Evolutionary conservation across 768 basidiomycete species (phyloP), one percentile per base, ranked within the genome.

Genomic region (Tubosaeta brunneosetosa): DNA sequence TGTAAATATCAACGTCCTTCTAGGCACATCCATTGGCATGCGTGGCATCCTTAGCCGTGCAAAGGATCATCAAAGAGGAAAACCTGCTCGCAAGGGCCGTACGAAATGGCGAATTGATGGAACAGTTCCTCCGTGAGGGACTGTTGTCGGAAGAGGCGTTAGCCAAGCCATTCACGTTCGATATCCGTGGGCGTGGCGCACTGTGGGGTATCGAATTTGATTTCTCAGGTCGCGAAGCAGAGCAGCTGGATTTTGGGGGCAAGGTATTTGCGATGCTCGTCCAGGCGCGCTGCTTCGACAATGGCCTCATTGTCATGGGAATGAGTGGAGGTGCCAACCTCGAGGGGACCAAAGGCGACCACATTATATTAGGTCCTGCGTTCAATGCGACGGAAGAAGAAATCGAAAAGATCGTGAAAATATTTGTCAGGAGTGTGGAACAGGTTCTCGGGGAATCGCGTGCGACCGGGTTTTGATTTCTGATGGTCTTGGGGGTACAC

Each of bases 191-290:
- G 10, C 82, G 82, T 17, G 93, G 92, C 32, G 78, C 83, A 27
- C 91, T 93, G 72, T 92, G 87, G 86, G 86, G 75, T 22, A 71
- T 94, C 49, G 91, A 94, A 64, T 92, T 91, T 56, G 88, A 91
- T 59, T 83, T 88, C 56, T 74, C 75, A 5, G 66, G 64, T 14
- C 62, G 68, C 12, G 72, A 75, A 50, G 76, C 73, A 10, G 52
- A 67, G 34, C 66, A 66, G n/a, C 47, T 81, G 16, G 72, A 82
- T 53, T 76, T 87, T 53, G 74, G 75, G 57, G 78, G 75, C 3
- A 55, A 77, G 44, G 65, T 67, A 33, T 88, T 92, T 60, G 88
- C 82, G 16, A 80, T 84, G 69, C 73, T 80, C 19, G 77, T 88
- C 14, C 91, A 91, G 66, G 85, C 81, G 27, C 80, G 77, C 42